phyloP scores from a whole-genome alignment of 2,329 filamentous ascomycete species.

The Alternaria brassicae region DNA sequence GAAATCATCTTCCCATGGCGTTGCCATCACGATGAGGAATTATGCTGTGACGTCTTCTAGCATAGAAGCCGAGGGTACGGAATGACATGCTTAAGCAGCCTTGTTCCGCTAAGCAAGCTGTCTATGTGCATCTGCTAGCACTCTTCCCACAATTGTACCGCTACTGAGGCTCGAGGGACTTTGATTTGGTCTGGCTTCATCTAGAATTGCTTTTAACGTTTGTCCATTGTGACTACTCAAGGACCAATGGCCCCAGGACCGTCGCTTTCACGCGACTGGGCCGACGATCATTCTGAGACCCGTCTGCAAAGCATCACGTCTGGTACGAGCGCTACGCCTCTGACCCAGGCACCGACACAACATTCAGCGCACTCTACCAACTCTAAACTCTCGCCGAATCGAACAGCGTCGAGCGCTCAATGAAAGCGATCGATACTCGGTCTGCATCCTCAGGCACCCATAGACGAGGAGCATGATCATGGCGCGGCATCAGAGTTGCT shows the following conservation, averaged over 20 bases:
- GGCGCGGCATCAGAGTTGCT: constrained; percentile 45
- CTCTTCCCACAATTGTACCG: not conserved
- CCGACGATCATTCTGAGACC: constrained; percentile 16
- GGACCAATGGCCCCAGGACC: constrained; percentile 27
- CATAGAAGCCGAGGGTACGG: constrained; percentile 6
- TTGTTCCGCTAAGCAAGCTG: not conserved
- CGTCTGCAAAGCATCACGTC: constrained; percentile 19
- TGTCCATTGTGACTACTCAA: constrained; percentile 9
- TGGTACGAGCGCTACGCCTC: constrained; percentile 16
- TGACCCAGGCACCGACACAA: constrained; percentile 30
- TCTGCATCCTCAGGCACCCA: constrained; percentile 51
- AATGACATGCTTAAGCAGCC: constrained; percentile 12
- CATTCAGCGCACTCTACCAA: constrained; percentile 21
- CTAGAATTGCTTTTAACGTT: not conserved
- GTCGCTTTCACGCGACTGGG: constrained; percentile 31
- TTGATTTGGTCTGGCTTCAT: not conserved
- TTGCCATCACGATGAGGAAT: not conserved
- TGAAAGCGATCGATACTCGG: constrained; percentile 41
- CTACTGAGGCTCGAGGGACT: not conserved
- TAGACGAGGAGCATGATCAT: constrained; percentile 52
- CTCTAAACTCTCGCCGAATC: constrained; percentile 17
- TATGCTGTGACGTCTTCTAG: constrained; percentile 20
- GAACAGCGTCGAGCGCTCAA: constrained; percentile 32
- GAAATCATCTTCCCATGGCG: constrained; percentile 14
- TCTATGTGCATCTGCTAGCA: not conserved